A percentile compares a stretch with the other conserved stretches of the same genome.
These are phyloP conservation scores for Anisodus acutangulus DNA, from an alignment of 257 asterid genomes.

Conservation along the genomic window DNA sequence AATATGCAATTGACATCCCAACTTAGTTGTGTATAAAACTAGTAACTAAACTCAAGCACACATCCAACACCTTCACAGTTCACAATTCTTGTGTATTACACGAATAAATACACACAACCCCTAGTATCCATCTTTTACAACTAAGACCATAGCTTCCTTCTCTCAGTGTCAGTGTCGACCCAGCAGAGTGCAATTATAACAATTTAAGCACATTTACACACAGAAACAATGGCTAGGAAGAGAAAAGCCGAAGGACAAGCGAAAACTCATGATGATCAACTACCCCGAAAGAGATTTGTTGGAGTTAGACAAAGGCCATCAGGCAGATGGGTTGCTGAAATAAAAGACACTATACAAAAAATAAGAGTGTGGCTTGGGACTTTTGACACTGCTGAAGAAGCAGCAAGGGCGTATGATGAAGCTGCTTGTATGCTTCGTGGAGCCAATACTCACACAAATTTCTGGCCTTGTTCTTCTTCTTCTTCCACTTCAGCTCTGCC, in stretches of 20 bases:
- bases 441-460: slow-evolving; percentile 75
- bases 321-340: slow-evolving; percentile 37
- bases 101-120: not conserved
- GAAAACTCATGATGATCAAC: slow-evolving; percentile 38
- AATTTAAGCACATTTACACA: slow-evolving; percentile 5
- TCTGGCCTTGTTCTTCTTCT: slow-evolving; percentile 60
- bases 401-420: slow-evolving; percentile 36
- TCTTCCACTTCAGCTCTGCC: slow-evolving; percentile 63
- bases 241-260: slow-evolving; percentile 51
- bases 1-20: slow-evolving; percentile 20
- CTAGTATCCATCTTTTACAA: not conserved
- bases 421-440: slow-evolving; percentile 90
- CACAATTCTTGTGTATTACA: not conserved
- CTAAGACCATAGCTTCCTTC: not conserved
- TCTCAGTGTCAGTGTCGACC: not conserved
- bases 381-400: slow-evolving; percentile 36
- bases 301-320: slow-evolving; percentile 37
- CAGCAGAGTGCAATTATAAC: not conserved
- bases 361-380: slow-evolving; percentile 37
- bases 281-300: slow-evolving; percentile 61
- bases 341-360: slow-evolving; percentile 34
- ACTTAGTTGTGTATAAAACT: not conserved
- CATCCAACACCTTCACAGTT: not conserved
- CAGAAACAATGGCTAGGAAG: slow-evolving; percentile 61
- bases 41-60: not conserved